A percentile compares a stretch with the other conserved stretches of the same genome.
Evolutionary conservation across 2,329 filamentous ascomycete genomes (phyloP).

Genomic region (Diaporthe ampelina): DNA sequence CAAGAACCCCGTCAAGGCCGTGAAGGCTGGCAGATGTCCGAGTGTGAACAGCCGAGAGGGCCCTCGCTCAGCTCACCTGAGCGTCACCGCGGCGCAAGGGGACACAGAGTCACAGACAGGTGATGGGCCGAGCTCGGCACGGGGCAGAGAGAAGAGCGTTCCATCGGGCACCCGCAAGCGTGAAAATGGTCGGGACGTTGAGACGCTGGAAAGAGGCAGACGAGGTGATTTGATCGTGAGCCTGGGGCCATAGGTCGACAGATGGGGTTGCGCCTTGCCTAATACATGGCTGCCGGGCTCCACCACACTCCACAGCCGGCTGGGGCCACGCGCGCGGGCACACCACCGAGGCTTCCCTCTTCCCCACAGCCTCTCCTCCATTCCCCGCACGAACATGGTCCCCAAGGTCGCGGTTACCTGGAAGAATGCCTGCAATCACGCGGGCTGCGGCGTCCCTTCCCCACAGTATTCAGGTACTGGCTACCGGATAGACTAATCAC

Average conservation of each 20-base stretch:
- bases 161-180: conserved; percentile 18
- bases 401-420: conserved; percentile 2
- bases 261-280: conserved; percentile 23
- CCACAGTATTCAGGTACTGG: conserved; percentile 18
- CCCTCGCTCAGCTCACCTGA: not conserved
- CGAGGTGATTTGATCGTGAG: conserved; percentile 4
- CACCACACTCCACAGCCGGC: conserved; percentile 24
- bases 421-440: conserved; percentile 16
- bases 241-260: not conserved
- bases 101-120: no score
- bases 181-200: not conserved
- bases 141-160: not conserved
- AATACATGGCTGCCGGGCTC: conserved; percentile 22
- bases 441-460: not conserved
- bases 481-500: not conserved
- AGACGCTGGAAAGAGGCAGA: not conserved
- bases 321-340: conserved; percentile 18
- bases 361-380: conserved; percentile 5
- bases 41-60: conserved; percentile 1
- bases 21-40: not conserved
- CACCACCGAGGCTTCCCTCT: not conserved
- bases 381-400: conserved; percentile 28
- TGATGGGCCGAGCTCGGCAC: conserved; percentile 23
- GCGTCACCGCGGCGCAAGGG: not conserved
- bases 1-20: not conserved